Conservation (phyloP, 2,329 filamentous ascomycete species). For the Leptosphaerulina australis region DNA sequence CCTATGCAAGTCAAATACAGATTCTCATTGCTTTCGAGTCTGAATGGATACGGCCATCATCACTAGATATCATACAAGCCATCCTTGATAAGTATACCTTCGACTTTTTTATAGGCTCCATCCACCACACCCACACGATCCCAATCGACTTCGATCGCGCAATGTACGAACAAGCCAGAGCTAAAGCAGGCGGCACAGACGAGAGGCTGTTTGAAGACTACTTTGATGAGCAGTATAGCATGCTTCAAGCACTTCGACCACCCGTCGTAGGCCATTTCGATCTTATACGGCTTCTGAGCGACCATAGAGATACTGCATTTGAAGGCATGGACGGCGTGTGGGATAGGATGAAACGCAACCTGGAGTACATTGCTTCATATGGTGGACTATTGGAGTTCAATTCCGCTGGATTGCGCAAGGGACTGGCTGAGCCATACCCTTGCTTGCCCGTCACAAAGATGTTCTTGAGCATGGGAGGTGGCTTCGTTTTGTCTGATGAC, state of each 20-base stretch:
- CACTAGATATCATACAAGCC: constrained; percentile 63
- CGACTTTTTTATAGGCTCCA: constrained; percentile 90
- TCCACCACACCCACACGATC: constrained; percentile 85
- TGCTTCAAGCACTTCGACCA: constrained; percentile 75
- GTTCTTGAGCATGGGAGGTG: constrained; percentile 74
- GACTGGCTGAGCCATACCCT: constrained; percentile 89
- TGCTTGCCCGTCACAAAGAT: constrained; percentile 77
- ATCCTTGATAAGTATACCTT: constrained; percentile 67
- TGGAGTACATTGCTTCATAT: constrained; percentile 72
- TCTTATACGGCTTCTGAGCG: constrained; percentile 80
- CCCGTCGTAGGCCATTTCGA: constrained; percentile 93
- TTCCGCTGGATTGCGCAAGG: constrained; percentile 84
- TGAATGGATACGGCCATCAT: constrained; percentile 83
- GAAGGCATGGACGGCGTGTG: constrained; percentile 69
- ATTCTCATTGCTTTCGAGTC: constrained; percentile 90
- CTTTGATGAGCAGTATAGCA: constrained; percentile 84
- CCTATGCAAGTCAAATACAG: constrained; percentile 73
- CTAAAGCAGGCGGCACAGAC: constrained; percentile 63
- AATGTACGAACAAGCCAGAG: constrained; percentile 69
- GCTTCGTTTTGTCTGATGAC: constrained; percentile 92
- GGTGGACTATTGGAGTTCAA: constrained; percentile 90
- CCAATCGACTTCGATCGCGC: constrained; percentile 85
- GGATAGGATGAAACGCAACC: constrained; percentile 74
- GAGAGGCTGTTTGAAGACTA: constrained; percentile 75
- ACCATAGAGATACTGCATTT: constrained; percentile 68